phyloP scores from a whole-genome alignment of 257 asterid genomes.

The Plantago ovata region DNA sequence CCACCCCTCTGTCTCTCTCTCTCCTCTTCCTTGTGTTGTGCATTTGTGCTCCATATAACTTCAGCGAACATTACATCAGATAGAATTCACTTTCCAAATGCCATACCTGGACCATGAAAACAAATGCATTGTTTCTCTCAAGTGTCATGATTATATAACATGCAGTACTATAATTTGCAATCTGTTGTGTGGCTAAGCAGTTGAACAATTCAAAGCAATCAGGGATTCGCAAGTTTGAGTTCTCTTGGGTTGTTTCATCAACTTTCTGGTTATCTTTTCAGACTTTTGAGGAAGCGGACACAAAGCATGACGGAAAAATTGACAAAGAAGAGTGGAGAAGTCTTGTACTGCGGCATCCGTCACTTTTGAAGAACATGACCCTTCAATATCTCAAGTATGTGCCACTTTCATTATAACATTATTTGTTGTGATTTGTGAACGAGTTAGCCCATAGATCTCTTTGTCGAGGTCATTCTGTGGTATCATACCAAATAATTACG shows the following conservation, averaged over 20 bases:
- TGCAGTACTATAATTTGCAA: neutral
- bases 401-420: neutral
- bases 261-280: conserved; percentile 18
- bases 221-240: neutral
- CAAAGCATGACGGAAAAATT: conserved; percentile 91
- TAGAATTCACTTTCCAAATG: too few relatives aligned
- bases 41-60: neutral
- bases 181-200: neutral
- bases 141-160: neutral
- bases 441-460: neutral
- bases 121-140: too few relatives aligned
- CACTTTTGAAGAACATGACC: conserved; percentile 91
- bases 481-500: too few relatives aligned
- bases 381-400: conserved; percentile 93
- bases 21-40: too few relatives aligned
- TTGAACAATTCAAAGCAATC: neutral
- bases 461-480: too few relatives aligned
- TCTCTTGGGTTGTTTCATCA: neutral
- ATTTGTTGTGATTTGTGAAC: neutral
- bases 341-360: conserved; percentile 86
- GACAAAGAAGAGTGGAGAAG: conserved; percentile 97
- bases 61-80: too few relatives aligned
- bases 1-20: too few relatives aligned
- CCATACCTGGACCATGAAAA: too few relatives aligned
- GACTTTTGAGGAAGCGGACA: conserved; percentile 97